Evolutionary conservation across 768 basidiomycete genomes (phyloP), one percentile per base, ranked within the genome.

Genomic region (Naganishia antarctica): DNA sequence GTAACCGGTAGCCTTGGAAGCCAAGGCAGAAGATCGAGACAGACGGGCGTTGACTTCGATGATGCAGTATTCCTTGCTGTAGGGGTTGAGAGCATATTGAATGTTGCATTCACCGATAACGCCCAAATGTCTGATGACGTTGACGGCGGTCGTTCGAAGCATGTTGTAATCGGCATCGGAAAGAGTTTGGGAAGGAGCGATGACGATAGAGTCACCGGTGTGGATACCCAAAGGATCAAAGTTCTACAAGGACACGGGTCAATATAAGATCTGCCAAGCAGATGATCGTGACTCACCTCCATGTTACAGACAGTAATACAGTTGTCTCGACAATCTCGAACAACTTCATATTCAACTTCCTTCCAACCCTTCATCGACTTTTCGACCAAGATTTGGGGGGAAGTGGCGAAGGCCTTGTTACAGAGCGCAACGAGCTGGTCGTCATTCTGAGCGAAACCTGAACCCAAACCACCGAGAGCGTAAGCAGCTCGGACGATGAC

Each of bases 331-430:
- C 92, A 97, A 79, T 99, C 94, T 65, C 94, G 84, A 12, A 98
- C 94, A 53, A 99, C 94, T 76, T 99, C 94, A 71, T 99, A 99
- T 80, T 99, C 94, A 69, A 99, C 94, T 81, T 99, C 94, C 80
- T 99, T 98, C 94, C 94, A 99, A 2, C 94, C 94, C 80, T 98
- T 98, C 94, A 98, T 98, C 71, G 90, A 92, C 83, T 86, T 93
- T 82, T 99, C 96, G 16, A 99, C 91, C n/a, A 99, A 82, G 0
- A 99, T 93, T 79, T 98, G 96, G 46, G 94, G 92, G 71, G 90
- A 92, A 15, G 91, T 97, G 47, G 94, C 93, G 74, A 99, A 98
- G 11, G 96, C 94, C 80, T 93, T 96, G 70, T 82, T 83, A 74
- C 93, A 97, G 21, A 99, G 80, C 32, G 88, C 88, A 68, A 85